Percentiles rank a stretch among this genome's conserved stretches.
These are phyloP conservation scores for Aspergillus brunneoviolaceus DNA, from an alignment of 2,329 filamentous ascomycete species.

Conservation along the genomic window DNA sequence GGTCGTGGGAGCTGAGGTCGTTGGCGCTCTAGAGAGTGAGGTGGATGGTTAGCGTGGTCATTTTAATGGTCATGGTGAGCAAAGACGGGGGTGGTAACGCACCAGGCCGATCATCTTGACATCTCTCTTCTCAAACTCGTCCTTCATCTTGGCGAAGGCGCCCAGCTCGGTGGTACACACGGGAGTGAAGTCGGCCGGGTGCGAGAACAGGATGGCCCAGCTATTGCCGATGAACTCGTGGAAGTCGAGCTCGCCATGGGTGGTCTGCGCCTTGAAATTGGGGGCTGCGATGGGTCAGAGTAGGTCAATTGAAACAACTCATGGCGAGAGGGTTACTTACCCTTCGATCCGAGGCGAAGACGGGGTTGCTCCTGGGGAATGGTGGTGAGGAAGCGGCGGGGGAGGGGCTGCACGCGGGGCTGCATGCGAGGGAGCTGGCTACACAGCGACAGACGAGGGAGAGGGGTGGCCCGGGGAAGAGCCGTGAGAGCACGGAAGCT, in stretches of 20 bases:
- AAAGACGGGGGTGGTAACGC: constrained; percentile 17
- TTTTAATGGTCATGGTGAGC: neutral
- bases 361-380: constrained; percentile 34
- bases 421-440: constrained; percentile 18
- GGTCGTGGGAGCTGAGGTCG: constrained; percentile 74
- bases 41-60: neutral
- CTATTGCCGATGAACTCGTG: constrained; percentile 68
- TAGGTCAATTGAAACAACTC: neutral
- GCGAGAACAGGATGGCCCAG: constrained; percentile 68
- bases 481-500: constrained; percentile 27
- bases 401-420: constrained; percentile 26
- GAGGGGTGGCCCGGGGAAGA: constrained; percentile 23
- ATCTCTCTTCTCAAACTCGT: constrained; percentile 80
- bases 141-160: constrained; percentile 84
- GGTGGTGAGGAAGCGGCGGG: constrained; percentile 31
- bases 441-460: constrained; percentile 14
- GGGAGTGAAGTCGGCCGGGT: constrained; percentile 81
- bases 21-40: constrained; percentile 61
- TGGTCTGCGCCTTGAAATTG: constrained; percentile 68
- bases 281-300: constrained; percentile 46
- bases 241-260: constrained; percentile 65
- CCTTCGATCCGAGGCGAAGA: constrained; percentile 37
- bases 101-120: constrained; percentile 88
- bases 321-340: constrained; percentile 16
- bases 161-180: constrained; percentile 96